These are phyloP conservation scores for Acacia pycnantha DNA, from an alignment of 331 rosid species.

Conservation along the genomic window DNA sequence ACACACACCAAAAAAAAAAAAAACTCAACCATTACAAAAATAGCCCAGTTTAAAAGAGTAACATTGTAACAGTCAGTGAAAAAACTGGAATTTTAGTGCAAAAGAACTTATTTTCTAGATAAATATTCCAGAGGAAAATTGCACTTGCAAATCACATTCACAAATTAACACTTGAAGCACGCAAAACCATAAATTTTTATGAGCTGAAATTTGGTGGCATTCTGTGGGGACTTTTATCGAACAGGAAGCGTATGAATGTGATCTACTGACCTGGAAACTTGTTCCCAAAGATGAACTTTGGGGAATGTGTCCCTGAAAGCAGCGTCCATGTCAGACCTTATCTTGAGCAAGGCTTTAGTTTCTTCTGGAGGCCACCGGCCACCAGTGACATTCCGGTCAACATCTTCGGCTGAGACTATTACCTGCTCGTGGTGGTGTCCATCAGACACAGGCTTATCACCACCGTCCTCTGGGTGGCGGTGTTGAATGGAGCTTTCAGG, in stretches of 20 bases:
- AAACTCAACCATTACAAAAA: not conserved
- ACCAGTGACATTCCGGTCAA: conserved; percentile 49
- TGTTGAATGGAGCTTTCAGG: conserved; percentile 37
- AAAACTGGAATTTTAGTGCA: not conserved
- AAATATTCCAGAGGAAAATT: not conserved
- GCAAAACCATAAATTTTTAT: not conserved
- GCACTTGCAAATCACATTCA: not conserved
- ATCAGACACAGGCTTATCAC: conserved; percentile 32
- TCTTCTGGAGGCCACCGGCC: conserved; percentile 78
- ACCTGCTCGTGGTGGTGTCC: conserved; percentile 36
- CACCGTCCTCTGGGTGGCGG: conserved; percentile 25
- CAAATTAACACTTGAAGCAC: not conserved
- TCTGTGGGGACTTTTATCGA: conserved; percentile 24
- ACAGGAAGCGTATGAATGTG: not conserved
- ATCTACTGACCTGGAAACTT: conserved; percentile 59
- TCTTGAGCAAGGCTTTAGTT: conserved; percentile 67
- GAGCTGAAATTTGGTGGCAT: not conserved
- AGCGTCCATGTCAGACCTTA: conserved; percentile 75
- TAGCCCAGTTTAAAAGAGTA: not conserved
- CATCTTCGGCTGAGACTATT: conserved; percentile 32
- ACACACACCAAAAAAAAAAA: not conserved
- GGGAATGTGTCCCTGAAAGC: conserved; percentile 53
- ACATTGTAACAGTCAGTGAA: not conserved
- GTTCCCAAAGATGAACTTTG: conserved; percentile 83
- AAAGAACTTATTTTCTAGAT: not conserved